A percentile compares a stretch with the other conserved stretches of the same genome.
These are phyloP conservation scores for Scedosporium minutisporum DNA, from an alignment of 2,329 filamentous ascomycete genomes.

Conservation along the genomic window DNA sequence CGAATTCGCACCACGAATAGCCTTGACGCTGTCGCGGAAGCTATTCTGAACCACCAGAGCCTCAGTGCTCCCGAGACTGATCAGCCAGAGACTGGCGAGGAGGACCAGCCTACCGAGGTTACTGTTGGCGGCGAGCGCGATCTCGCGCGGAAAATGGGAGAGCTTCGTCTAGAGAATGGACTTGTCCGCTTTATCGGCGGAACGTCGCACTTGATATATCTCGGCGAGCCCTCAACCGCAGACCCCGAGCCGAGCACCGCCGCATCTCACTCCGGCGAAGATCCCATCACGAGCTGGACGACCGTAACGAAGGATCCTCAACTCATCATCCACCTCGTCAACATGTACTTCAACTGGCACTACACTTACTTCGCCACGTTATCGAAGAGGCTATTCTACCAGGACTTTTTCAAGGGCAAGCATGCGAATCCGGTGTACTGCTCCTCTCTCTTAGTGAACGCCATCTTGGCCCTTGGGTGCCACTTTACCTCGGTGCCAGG, in stretches of 20 bases:
- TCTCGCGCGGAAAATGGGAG: slow-evolving; percentile 85
- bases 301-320: slow-evolving; percentile 70
- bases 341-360: slow-evolving; percentile 98
- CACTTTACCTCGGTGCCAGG: slow-evolving; percentile 76
- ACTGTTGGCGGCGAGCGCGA: slow-evolving; percentile 59
- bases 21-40: slow-evolving; percentile 45
- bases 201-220: slow-evolving; percentile 84
- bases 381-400: slow-evolving; percentile 76
- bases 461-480: slow-evolving; percentile 85
- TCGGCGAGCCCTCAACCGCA: slow-evolving; percentile 39
- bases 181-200: slow-evolving; percentile 86
- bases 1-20: slow-evolving; percentile 80
- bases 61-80: slow-evolving; percentile 23
- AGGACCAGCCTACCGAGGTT: slow-evolving; percentile 28
- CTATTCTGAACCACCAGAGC: slow-evolving; percentile 29
- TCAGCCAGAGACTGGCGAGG: slow-evolving; percentile 24
- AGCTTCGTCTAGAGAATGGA: slow-evolving; percentile 77
- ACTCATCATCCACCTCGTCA: slow-evolving; percentile 77
- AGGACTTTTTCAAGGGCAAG: slow-evolving; percentile 69
- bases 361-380: slow-evolving; percentile 93
- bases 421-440: slow-evolving; percentile 62
- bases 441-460: slow-evolving; percentile 81
- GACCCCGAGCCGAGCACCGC: slow-evolving; percentile 32
- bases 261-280: slow-evolving; percentile 43
- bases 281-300: slow-evolving; percentile 80